Evolutionary conservation across 352 stramenopile species (phyloP).

Genomic region (Blastocystis hominis): DNA sequence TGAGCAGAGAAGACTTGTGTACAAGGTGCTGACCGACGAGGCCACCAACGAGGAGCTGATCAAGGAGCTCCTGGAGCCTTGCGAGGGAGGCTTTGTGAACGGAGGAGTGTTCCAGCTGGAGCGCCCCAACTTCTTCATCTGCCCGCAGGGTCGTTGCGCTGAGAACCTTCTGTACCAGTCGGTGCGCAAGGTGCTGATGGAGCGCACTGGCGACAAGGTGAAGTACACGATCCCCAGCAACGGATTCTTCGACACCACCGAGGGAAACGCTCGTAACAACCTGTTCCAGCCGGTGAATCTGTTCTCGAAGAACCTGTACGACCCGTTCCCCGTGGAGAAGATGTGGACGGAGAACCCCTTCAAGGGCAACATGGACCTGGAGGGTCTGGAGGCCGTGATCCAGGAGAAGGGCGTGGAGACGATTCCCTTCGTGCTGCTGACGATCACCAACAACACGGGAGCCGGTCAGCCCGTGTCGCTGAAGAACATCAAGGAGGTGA

Average conservation of each 20-base stretch:
- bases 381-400: slow-evolving; percentile 50
- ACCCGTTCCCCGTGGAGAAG: slow-evolving; percentile 54
- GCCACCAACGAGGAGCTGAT: slow-evolving; percentile 52
- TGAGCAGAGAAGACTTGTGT: slow-evolving; percentile 52
- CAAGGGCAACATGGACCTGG: slow-evolving; percentile 54
- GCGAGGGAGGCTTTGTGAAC: slow-evolving; percentile 56
- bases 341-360: slow-evolving; percentile 57
- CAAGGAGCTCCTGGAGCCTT: slow-evolving; percentile 32
- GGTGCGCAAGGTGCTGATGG: slow-evolving; percentile 22
- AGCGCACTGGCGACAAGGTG: slow-evolving; percentile 49
- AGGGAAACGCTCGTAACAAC: slow-evolving; percentile 58
- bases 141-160: slow-evolving; percentile 53
- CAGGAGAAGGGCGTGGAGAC: slow-evolving; percentile 46
- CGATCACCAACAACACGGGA: slow-evolving; percentile 57
- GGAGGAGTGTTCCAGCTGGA: slow-evolving; percentile 54
- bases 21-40: slow-evolving; percentile 54
- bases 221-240: slow-evolving; percentile 55
- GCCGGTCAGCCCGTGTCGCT: slow-evolving; percentile 57
- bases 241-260: slow-evolving; percentile 57
- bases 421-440: slow-evolving; percentile 56
- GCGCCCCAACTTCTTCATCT: slow-evolving; percentile 59
- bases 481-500: slow-evolving; percentile 54
- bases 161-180: slow-evolving; percentile 53
- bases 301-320: slow-evolving; percentile 53
- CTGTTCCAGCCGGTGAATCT: slow-evolving; percentile 57